These are phyloP conservation scores for Scleroderma citrinum DNA, from an alignment of 768 basidiomycete genomes.

Conservation along the genomic window DNA sequence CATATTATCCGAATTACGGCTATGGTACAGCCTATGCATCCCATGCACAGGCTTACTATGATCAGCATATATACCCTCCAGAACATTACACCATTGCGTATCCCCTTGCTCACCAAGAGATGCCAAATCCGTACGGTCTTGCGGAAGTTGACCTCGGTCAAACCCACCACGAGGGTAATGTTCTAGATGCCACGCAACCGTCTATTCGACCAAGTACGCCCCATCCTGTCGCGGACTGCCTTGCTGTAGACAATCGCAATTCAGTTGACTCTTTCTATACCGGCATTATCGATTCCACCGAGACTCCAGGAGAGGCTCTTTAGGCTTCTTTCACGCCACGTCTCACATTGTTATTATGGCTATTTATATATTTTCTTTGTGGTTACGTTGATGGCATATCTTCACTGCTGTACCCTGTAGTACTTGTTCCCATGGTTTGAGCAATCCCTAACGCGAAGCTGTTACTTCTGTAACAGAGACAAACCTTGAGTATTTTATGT, in stretches of 20 bases:
- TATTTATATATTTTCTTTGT: not conserved
- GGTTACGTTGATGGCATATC: no score
- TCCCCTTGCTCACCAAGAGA: conserved; percentile 13
- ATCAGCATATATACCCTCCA: conserved; percentile 21
- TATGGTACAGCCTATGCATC: conserved; percentile 8
- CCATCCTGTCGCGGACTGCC: conserved; percentile 1
- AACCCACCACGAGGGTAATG: conserved; percentile 2
- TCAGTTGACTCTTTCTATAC: conserved; percentile 28
- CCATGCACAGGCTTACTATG: conserved; percentile 11
- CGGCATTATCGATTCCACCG: conserved; percentile 11
- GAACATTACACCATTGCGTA: conserved; percentile 21
- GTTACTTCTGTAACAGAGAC: no score
- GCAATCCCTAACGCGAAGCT: no score
- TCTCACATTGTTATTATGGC: not conserved
- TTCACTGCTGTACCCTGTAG: no score
- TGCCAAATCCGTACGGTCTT: conserved; percentile 14
- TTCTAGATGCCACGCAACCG: conserved; percentile 13
- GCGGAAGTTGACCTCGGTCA: conserved; percentile 5
- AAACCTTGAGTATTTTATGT: no score
- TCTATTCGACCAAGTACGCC: conserved; percentile 5
- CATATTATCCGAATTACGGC: conserved; percentile 20
- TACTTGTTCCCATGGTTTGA: no score
- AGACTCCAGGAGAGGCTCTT: conserved; percentile 12
- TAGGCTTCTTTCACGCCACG: conserved; percentile 5
- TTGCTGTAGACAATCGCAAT: conserved; percentile 9